These are phyloP conservation scores for Arabis hirsuta DNA, from an alignment of 345 rosid species.

Conservation along the genomic window DNA sequence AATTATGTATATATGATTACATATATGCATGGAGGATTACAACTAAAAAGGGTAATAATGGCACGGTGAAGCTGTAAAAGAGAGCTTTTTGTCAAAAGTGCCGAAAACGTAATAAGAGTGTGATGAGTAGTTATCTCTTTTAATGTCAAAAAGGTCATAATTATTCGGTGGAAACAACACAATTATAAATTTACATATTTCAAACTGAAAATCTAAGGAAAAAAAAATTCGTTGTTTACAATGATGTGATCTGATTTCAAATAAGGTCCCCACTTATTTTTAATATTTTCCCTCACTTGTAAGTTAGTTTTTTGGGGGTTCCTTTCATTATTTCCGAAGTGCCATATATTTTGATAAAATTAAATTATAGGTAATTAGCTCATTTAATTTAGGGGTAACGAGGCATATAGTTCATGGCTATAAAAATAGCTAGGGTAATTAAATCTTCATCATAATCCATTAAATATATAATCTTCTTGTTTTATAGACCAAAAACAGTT, in stretches of 20 bases:
- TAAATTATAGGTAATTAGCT: neutral
- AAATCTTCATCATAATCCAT: too few relatives aligned
- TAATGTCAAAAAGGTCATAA: slow-evolving; percentile 47
- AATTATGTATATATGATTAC: slow-evolving; percentile 36
- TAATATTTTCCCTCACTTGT: slow-evolving; percentile 15
- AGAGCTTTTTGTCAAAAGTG: slow-evolving; percentile 43
- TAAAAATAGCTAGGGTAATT: too few relatives aligned
- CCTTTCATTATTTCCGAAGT: neutral
- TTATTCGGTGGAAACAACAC: slow-evolving; percentile 46
- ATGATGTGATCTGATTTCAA: slow-evolving; percentile 34
- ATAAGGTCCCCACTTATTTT: slow-evolving; percentile 31
- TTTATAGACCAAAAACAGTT: too few relatives aligned
- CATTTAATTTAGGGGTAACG: neutral
- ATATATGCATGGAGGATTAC: slow-evolving; percentile 42
- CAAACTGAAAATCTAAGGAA: slow-evolving; percentile 20
- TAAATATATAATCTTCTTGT: too few relatives aligned
- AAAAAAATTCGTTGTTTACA: slow-evolving; percentile 16
- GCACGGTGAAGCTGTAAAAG: slow-evolving; percentile 43
- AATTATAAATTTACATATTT: slow-evolving; percentile 33
- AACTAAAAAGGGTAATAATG: slow-evolving; percentile 40
- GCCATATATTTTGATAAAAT: neutral
- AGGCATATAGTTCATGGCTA: too few relatives aligned
- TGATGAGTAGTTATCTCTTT: slow-evolving; percentile 43
- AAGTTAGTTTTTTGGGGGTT: slow-evolving; percentile 8
- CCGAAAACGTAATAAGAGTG: slow-evolving; percentile 42